A percentile compares a stretch with the other conserved stretches of the same genome.
Evolutionary conservation across 495 filamentous ascomycete species (phyloP).

Genomic region (Penicillium roqueforti): DNA sequence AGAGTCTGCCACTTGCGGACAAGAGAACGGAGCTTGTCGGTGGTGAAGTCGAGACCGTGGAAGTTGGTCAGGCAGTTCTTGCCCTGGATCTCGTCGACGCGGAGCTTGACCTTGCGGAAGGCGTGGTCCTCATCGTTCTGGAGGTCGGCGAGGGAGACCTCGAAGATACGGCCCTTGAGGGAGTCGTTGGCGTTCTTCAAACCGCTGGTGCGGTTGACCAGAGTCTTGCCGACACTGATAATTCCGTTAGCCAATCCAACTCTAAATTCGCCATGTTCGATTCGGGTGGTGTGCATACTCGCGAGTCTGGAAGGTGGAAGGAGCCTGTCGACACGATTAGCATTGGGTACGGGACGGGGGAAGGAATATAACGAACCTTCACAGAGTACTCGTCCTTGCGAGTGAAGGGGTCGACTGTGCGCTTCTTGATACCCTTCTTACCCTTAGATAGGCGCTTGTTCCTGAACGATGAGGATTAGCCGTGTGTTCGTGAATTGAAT

Average conservation of each 20-base stretch:
- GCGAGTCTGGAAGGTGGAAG: slow-evolving; percentile 89
- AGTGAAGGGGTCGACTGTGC: slow-evolving; percentile 91
- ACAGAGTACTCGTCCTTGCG: slow-evolving; percentile 98
- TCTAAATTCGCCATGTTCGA: neutral
- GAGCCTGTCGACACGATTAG: slow-evolving; percentile 58
- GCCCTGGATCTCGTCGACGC: slow-evolving; percentile 97
- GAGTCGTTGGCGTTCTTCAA: slow-evolving; percentile 99
- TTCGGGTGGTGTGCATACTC: slow-evolving; percentile 64
- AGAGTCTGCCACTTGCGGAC: slow-evolving; percentile 99
- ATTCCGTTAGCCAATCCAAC: slow-evolving; percentile 13
- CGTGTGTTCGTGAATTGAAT: neutral
- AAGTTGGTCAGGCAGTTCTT: slow-evolving; percentile 99
- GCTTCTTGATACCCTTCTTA: slow-evolving; percentile 99
- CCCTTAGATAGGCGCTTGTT: slow-evolving; percentile 99
- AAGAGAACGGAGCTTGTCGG: slow-evolving; percentile 96
- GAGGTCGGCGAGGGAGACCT: slow-evolving; percentile 96
- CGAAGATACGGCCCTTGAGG: slow-evolving; percentile 96
- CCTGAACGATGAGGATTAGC: slow-evolving; percentile 49
- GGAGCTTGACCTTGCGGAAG: slow-evolving; percentile 98
- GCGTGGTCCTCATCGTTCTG: slow-evolving; percentile 99
- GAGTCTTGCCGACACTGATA: slow-evolving; percentile 91
- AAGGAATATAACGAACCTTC: slow-evolving; percentile 60
- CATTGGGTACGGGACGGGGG: neutral
- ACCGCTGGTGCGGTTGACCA: slow-evolving; percentile 98
- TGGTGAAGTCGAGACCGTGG: slow-evolving; percentile 99